phyloP scores from a whole-genome alignment of 2,329 filamentous ascomycete genomes.

The Ampelomyces quisqualis region DNA sequence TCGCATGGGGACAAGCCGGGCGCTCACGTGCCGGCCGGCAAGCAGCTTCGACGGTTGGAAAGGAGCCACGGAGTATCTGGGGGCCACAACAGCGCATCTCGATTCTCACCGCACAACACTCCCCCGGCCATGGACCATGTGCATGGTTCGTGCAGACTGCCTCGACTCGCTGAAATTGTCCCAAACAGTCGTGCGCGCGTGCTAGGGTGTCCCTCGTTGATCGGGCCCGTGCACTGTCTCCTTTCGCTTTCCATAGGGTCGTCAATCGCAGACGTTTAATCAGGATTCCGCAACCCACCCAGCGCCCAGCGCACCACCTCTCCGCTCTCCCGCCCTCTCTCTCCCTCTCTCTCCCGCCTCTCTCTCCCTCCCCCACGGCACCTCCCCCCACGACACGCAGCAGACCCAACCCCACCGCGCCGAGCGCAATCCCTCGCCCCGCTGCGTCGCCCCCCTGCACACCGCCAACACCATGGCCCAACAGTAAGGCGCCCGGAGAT shows the following conservation, averaged over 20 bases:
- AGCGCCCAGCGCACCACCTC: conserved; percentile 1
- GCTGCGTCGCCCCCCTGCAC: conserved; percentile 11
- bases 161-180: background rate
- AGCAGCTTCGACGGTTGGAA: background rate
- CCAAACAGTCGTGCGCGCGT: background rate
- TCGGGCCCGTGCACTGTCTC: background rate
- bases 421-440: conserved; percentile 21
- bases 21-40: background rate
- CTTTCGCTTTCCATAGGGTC: background rate
- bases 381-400: background rate
- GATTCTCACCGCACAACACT: background rate
- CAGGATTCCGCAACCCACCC: conserved; percentile 1
- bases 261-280: conserved; percentile 1
- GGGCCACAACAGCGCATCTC: background rate
- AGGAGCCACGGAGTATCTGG: background rate
- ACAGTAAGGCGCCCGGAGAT: conserved; percentile 29
- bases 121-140: no score
- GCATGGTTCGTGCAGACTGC: background rate
- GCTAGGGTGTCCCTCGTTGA: background rate
- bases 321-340: conserved; percentile 5
- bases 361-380: conserved; percentile 2
- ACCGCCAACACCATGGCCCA: conserved; percentile 34
- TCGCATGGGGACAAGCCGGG: background rate
- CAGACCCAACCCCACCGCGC: conserved; percentile 6
- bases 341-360: conserved; percentile 4